Evolutionary conservation across 129 eudicot species (phyloP), one percentile per base, ranked within the genome.

Genomic region (Flaveria bidentis): DNA sequence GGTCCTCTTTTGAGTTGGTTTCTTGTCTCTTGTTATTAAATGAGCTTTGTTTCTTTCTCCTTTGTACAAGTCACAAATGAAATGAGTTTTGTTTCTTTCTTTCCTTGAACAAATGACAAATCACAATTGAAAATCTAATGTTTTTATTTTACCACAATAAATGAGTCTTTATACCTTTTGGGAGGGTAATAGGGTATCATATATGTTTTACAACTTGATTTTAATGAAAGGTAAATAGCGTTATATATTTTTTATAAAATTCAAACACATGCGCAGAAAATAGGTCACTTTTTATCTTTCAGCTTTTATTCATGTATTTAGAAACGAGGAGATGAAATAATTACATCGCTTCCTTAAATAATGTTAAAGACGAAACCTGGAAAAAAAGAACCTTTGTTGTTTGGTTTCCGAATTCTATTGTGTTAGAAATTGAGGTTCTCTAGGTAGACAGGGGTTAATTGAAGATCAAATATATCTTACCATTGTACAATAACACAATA

Each of bases 21-120:
- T 63, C 45, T 28, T 63, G 80, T 80, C 79, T 80, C 63, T 52
- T 76, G 67, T 53, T 66, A 80, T 56, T 80, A 67, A 73, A 74
- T 80, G 55, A 3, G 56, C 23, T 74, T 79, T 33, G 84, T 80
- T 74, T 74, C 79, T 74, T 66, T 58, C 70, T 53, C 75, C 20
- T 53, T 26, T 26, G 69, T 64, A 56, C 45, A 74, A 44, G 53
- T 73, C 51, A 53, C 45, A 60, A 23, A 60, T 60, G 67, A 67
- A 73, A 74, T 80, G 55, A 3, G 46, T 18, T 74, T 79, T 33
- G 84, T 80, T 74, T 74, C 79, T 74, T 66, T 58, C 70, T 65
- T 70, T 17, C 41, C 10, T 10, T 45, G 50, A 8, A 45, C 2
- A 61, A 12, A 61, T 61, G 9, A 10, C 36, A 60, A 23, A 60